Evolutionary conservation across 139 green algal species (phyloP), one percentile per base, ranked within the genome.

Genomic region (Mesotaenium endlicherianum): DNA sequence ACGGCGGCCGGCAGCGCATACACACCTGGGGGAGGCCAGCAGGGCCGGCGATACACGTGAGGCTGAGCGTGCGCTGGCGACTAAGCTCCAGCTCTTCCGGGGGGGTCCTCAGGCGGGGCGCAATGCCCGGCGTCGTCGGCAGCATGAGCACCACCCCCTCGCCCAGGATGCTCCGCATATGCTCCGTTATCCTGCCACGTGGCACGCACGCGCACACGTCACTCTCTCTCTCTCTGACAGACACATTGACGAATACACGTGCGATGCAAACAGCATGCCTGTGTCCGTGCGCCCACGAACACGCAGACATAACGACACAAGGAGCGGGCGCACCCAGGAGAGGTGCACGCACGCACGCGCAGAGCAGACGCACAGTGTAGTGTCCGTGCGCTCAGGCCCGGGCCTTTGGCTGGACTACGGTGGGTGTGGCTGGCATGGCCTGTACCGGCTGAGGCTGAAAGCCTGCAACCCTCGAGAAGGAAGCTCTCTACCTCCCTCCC

Each of bases 41-140:
- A n/a, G 97, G 88, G 1, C 93, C 92, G 0, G 93, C 92, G 30
- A 97, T 93, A 83, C 87, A 92, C 1, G 93, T 97, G 3, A 98
- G 89, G 40, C 77, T 87, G 43, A 98, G 83, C 45, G 93, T 71
- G 0, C 85, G 69, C 20, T 49, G 83, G 14, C 94, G 89, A 78
- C 92, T 95, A 0, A 67, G 83, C 42, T 95, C 88, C 76, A 97
- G 70, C 74, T 94, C 83, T 41, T 34, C 71, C 26, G 70, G 11
- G 34, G 38, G n/a, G 17, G 81, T 47, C 14, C 47, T 58, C 2
- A 91, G 50, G n/a, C 85, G 40, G 0, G 94, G 93, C 2, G 94
- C 91, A 31, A 95, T 93, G 0, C 91, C 92, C 1, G 94, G 92
- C 0, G 92, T 86, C 6, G 90, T 91, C 26, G 94, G 94, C 72